Base-by-base conservation (phyloP, 441 rosid species). In the Geranium incanum region DNA sequence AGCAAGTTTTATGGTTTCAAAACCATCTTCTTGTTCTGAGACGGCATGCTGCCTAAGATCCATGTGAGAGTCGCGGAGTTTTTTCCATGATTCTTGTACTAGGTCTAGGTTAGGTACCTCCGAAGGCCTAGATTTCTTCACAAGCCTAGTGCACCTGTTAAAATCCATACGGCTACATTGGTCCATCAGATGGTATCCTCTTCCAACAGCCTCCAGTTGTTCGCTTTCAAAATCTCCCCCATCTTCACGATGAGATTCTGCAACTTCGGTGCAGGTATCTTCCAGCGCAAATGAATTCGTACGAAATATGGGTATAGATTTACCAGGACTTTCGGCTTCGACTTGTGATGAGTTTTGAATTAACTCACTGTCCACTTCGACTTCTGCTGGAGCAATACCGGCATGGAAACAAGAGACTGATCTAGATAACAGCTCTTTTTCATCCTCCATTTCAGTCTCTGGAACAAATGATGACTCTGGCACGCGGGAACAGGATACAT, bases 401-500 rank as follows among this genome's bases (percentile, higher is more conserved):
- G 74, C 77, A 78, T 75, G 78, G 52, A 75, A 78, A 79, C 68
- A 79, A 39, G 86, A 78, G 64, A 78, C 55, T 18, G 83, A 78
- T 78, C 84, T 74, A 65, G 85, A 81, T 55, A 81, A 79, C 66
- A 80, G 38, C 76, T 81, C 90, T 70, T 71, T 79, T 76, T 78
- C 92, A 68, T 77, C 66, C 74, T 83, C 82, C 79, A 86, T 78
- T 78, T 79, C 74, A 66, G 97, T 95, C 81, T 95, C 99, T 4
- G 95, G 95, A 78, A 92, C 91, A 82, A 80, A 83, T 2, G 94
- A 83, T 76, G 99, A 90, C 79, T 94, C 97, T 37, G 95, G 95
- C 76, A 91, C 97, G 13, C 15, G 15, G 7, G 55, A 45, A 79
- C 79, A 81, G 64, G 98, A 92, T n/a, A 87, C 66, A 78, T 90